Conservation (phyloP, 225 moss, liverwort and hornwort genomes). For the Bryoerythrophyllum caledonicum region DNA sequence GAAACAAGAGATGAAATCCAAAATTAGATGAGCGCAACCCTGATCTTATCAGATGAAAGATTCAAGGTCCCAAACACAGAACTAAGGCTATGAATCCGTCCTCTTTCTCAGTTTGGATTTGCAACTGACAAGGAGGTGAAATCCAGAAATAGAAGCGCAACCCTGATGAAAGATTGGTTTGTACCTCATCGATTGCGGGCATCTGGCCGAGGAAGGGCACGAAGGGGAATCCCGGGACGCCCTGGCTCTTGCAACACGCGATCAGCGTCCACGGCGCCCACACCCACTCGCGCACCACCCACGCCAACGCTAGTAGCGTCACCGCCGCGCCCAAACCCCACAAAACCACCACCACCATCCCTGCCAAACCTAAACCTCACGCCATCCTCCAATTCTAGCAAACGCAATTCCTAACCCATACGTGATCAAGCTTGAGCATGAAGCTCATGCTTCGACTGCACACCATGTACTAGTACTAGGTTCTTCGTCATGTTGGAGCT, state of each 20-base stretch:
- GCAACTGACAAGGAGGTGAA: no score
- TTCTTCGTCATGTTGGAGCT: no score
- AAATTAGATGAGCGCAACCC: background rate
- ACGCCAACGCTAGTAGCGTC: slow-evolving; percentile 32
- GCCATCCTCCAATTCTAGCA: background rate
- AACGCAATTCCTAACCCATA: background rate
- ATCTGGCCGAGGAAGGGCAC: slow-evolving; percentile 84
- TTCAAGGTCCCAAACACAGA: no score
- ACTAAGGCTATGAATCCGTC: no score
- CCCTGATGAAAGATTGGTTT: background rate
- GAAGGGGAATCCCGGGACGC: slow-evolving; percentile 73
- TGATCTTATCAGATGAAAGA: background rate
- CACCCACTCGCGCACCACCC: slow-evolving; percentile 62
- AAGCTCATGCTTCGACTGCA: background rate
- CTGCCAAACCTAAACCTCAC: slow-evolving; percentile 1
- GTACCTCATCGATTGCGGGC: slow-evolving; percentile 76
- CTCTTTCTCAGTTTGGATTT: no score
- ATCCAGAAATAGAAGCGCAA: background rate
- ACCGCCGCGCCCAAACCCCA: slow-evolving; percentile 36
- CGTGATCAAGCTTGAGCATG: background rate
- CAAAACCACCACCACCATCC: slow-evolving; percentile 33
- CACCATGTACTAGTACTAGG: no score
- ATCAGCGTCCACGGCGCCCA: slow-evolving; percentile 72
- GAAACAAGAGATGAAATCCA: no score
- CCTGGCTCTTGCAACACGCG: slow-evolving; percentile 64